Evolutionary conservation across 1,284 basidiomycete genomes (phyloP).

Genomic region (Ganoderma boninense): DNA sequence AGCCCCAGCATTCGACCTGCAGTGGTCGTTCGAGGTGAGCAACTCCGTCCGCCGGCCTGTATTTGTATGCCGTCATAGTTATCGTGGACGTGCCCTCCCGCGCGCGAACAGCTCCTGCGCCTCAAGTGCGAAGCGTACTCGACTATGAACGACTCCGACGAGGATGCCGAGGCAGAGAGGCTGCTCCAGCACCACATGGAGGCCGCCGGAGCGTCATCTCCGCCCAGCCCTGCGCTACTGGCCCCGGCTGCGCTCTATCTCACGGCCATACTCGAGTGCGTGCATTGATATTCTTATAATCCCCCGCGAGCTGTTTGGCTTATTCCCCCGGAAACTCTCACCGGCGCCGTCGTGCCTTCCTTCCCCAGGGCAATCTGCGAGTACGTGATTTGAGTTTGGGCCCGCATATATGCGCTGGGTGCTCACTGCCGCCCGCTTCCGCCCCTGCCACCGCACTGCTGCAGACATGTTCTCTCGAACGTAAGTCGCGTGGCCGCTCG

Average conservation of each 20-base stretch:
- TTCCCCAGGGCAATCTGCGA: conserved; percentile 79
- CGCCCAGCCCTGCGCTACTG: conserved; percentile 67
- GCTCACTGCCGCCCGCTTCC: background rate
- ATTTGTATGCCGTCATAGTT: background rate
- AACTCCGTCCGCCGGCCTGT: background rate
- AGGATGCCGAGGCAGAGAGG: conserved; percentile 70
- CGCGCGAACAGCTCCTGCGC: conserved; percentile 65
- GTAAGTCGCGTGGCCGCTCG: conserved; percentile 85
- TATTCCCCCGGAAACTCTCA: conserved; percentile 18
- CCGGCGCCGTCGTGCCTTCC: conserved; percentile 6
- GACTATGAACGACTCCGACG: conserved; percentile 83
- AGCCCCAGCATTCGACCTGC: conserved; percentile 64
- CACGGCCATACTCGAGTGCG: conserved; percentile 93
- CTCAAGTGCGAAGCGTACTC: conserved; percentile 87
- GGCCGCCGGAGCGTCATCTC: conserved; percentile 47
- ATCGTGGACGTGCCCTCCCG: background rate
- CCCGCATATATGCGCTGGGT: conserved; percentile 1
- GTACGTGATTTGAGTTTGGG: conserved; percentile 56
- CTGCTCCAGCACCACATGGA: conserved; percentile 67
- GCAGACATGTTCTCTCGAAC: conserved; percentile 83
- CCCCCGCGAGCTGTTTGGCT: conserved; percentile 22
- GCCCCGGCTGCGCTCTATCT: conserved; percentile 88
- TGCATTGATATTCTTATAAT: conserved; percentile 32
- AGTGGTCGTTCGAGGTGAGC: conserved; percentile 79
- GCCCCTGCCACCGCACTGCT: conserved; percentile 44